Evolutionary conservation across 2,329 filamentous ascomycete species (phyloP).

Genomic region (Aspergillus floridensis): DNA sequence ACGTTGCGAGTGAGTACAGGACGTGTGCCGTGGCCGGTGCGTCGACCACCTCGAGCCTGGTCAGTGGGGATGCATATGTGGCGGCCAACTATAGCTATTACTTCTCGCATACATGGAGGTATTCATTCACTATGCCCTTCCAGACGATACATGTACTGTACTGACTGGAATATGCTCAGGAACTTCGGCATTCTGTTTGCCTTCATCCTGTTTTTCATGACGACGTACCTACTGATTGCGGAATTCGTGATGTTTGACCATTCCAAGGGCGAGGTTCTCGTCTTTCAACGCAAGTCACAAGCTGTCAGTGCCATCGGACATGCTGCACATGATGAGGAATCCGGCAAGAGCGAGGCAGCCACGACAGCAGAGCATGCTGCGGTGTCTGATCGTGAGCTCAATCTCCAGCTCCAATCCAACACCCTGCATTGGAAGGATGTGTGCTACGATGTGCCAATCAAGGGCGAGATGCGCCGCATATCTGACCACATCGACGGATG

Average conservation of each 20-base stretch:
- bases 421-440: conserved; percentile 81
- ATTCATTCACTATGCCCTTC: neutral
- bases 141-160: neutral
- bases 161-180: neutral
- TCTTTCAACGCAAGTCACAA: conserved; percentile 12
- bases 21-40: conserved; percentile 59
- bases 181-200: conserved; percentile 67
- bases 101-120: conserved; percentile 58
- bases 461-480: conserved; percentile 63
- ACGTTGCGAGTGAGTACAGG: conserved; percentile 30
- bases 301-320: neutral
- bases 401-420: conserved; percentile 57
- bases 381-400: neutral
- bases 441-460: conserved; percentile 75
- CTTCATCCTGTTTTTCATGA: conserved; percentile 59
- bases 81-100: conserved; percentile 55
- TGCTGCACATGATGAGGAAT: neutral
- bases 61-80: conserved; percentile 61
- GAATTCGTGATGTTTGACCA: conserved; percentile 45
- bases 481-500: conserved; percentile 52
- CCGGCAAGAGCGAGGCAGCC: neutral
- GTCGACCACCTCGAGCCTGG: conserved; percentile 50
- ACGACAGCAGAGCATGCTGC: neutral
- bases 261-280: conserved; percentile 12
- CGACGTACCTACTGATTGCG: conserved; percentile 52